Conservation (phyloP, 257 asterid genomes). For the Coffea eugenioides region DNA sequence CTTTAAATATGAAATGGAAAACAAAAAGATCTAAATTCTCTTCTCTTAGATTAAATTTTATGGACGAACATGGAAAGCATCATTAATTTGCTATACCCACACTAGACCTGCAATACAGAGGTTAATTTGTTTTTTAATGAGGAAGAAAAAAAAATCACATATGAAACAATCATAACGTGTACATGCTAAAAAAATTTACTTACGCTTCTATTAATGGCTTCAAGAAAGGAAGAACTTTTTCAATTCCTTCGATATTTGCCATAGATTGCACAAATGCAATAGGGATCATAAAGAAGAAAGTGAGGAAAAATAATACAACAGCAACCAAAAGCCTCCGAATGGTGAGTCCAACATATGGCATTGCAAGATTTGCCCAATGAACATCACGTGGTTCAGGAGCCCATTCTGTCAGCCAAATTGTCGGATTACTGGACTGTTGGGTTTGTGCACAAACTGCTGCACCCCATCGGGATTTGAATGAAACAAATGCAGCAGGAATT, state of each 20-base stretch:
- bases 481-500: conserved; percentile 88
- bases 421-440: conserved; percentile 70
- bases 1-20: background rate
- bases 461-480: conserved; percentile 86
- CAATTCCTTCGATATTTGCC: conserved; percentile 78
- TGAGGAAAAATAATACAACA: conserved; percentile 63
- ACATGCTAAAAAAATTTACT: conserved; percentile 20
- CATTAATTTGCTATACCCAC: background rate
- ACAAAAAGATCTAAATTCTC: background rate
- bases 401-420: conserved; percentile 84
- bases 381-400: conserved; percentile 94
- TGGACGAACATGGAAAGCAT: background rate
- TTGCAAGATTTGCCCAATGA: conserved; percentile 81
- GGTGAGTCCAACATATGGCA: conserved; percentile 58
- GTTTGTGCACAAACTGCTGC: conserved; percentile 96
- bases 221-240: conserved; percentile 65
- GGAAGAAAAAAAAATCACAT: background rate
- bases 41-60: background rate
- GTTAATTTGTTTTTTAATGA: background rate
- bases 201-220: conserved; percentile 55
- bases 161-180: background rate
- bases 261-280: conserved; percentile 81
- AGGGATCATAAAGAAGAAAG: conserved; percentile 88
- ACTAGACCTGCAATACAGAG: background rate
- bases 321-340: conserved; percentile 51